Evolutionary conservation across 352 stramenopile genomes (phyloP), one percentile per base, ranked within the genome.

Genomic region (Phytophthora hybrid): DNA sequence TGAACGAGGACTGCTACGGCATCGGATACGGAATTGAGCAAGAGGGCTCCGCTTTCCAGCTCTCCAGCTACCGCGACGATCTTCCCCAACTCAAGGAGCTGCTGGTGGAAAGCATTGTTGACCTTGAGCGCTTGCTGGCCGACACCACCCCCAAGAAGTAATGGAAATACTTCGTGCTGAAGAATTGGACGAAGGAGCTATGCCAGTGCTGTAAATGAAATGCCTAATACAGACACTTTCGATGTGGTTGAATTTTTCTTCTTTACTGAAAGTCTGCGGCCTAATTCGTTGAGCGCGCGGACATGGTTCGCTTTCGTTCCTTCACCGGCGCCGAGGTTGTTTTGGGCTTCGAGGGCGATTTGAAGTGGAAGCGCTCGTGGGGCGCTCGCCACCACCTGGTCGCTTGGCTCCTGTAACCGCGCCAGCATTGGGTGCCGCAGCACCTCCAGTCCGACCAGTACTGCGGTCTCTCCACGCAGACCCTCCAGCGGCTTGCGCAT

Each of bases 1-100:
- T 97, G 18, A 94, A 94, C 66, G 79, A 93, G 16, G 88, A 97
- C 49, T 97, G 90, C 77, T 98, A 97, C 76, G 90, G 86, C 55
- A 95, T 98, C 41, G 93, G 92, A 32, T 98, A 98, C 67, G 89
- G 88, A 49, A 96, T 96, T 52, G 88, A 94, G 68, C 83, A 87
- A 49, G 84, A 94, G 49, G 88, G 89, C 3, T 94, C 89, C 11
- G 83, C 92, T 56, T 96, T 96, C 76, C 89, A 96, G 71, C 87
- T 96, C 31, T 92, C 89, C 44, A 95, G 88, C 71, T 96, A 95
- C 79, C 88, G 88, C 69, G 81, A 85, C 59, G 89, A 95, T 51
- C 76, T 94, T 46, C 83, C 86, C 44, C 69, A 94, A 26, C 80
- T 96, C 31, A 86, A 87, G 49, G 88, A 93, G 56, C 71, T 91